A percentile compares a stretch with the other conserved stretches of the same genome.
phyloP scores from a whole-genome alignment of 2,329 filamentous ascomycete genomes.

The Monilinia aucupariae region DNA sequence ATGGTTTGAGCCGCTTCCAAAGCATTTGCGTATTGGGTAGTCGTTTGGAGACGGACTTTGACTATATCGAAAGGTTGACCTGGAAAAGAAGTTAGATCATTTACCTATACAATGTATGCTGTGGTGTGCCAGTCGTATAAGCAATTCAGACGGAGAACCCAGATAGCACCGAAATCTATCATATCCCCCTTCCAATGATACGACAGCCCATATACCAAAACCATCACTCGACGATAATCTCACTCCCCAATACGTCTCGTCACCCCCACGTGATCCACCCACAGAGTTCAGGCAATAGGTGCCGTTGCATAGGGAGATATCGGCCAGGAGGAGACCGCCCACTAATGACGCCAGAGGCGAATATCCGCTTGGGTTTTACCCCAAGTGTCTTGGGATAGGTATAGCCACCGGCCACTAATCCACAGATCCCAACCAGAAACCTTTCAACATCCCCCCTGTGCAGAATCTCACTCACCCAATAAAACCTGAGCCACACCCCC shows the following conservation, averaged over 20 bases:
- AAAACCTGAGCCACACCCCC: slow-evolving; percentile 93
- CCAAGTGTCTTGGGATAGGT: no score
- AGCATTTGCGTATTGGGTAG: slow-evolving; percentile 72
- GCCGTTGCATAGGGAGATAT: no score
- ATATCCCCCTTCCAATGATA: not conserved
- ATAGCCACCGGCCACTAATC: no score
- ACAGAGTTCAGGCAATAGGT: no score
- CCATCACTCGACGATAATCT: not conserved
- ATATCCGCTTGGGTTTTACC: no score
- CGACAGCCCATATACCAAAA: not conserved
- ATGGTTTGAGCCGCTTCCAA: slow-evolving; percentile 77
- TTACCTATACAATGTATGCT: not conserved
- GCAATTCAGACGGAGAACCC: not conserved
- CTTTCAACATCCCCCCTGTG: not conserved
- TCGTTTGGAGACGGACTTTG: slow-evolving; percentile 94
- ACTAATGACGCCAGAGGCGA: no score
- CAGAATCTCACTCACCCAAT: slow-evolving; percentile 60
- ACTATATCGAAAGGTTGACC: slow-evolving; percentile 82
- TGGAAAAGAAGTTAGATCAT: slow-evolving; percentile 34
- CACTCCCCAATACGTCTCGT: not conserved
- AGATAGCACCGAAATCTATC: not conserved
- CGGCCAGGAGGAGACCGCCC: no score
- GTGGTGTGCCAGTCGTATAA: not conserved
- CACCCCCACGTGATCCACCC: slow-evolving; percentile 16
- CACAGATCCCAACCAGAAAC: not conserved